phyloP scores from a whole-genome alignment of 345 rosid species.

The Limnanthes douglasii region DNA sequence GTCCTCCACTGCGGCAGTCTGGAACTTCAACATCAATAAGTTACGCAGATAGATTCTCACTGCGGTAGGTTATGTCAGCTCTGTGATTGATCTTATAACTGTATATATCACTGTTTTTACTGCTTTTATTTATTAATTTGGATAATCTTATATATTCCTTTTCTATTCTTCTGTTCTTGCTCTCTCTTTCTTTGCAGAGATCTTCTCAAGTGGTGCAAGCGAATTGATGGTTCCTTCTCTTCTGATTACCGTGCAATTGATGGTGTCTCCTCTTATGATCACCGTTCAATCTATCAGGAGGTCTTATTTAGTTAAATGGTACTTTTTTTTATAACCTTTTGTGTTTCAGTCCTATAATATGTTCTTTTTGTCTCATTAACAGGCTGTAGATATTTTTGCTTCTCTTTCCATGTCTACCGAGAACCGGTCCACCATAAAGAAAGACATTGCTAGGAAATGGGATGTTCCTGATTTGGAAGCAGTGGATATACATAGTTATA shows the following conservation, averaged over 20 bases:
- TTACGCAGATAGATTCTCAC: constrained; percentile 44
- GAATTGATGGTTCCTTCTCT: constrained; percentile 41
- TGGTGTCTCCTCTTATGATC: constrained; percentile 30
- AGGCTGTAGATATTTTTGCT: constrained; percentile 81
- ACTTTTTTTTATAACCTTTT: constrained; percentile 2
- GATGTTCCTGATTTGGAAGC: constrained; percentile 27
- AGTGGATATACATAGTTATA: constrained; percentile 24
- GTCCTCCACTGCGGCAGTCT: constrained; percentile 14
- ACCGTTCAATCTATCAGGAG: constrained; percentile 56
- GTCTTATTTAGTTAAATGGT: constrained; percentile 16
- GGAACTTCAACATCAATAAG: constrained; percentile 19
- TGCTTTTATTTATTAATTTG: constrained; percentile 1
- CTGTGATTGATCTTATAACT: background rate
- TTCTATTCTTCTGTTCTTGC: constrained; percentile 12
- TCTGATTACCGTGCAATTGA: constrained; percentile 33
- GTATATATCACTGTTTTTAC: constrained; percentile 3
- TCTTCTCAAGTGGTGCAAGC: constrained; percentile 88
- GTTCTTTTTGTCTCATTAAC: constrained; percentile 11
- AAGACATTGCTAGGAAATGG: constrained; percentile 55
- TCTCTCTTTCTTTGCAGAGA: constrained; percentile 41
- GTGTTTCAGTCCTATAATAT: constrained; percentile 4
- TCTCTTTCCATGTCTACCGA: constrained; percentile 37
- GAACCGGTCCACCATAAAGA: constrained; percentile 30
- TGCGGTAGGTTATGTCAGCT: constrained; percentile 27
- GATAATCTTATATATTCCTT: too few species aligned